Conservation (phyloP, 2,329 filamentous ascomycete species). For the Trichoderma endophyticum region DNA sequence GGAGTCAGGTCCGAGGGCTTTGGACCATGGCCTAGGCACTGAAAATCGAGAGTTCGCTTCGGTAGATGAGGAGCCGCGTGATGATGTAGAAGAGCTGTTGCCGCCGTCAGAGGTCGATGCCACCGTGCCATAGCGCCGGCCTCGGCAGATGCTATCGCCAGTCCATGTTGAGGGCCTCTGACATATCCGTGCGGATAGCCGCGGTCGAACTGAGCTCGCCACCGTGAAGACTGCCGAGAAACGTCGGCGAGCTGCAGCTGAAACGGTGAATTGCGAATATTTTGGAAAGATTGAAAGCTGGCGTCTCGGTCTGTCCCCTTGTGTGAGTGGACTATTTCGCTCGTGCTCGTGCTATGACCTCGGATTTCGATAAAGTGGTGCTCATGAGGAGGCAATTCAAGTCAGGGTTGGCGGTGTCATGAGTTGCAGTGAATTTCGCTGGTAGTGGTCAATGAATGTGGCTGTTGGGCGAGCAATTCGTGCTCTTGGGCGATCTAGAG, state of each 20-base stretch:
- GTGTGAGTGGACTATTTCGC: background rate
- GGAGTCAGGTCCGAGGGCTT: conserved; percentile 21
- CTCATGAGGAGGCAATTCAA: background rate
- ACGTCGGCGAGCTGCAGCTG: background rate
- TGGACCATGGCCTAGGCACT: conserved; percentile 25
- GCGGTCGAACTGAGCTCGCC: conserved; percentile 39
- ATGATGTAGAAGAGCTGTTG: conserved; percentile 25
- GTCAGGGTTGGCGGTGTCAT: background rate
- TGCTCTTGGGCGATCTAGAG: background rate
- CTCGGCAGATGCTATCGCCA: conserved; percentile 36
- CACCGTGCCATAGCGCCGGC: conserved; percentile 37
- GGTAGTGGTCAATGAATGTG: background rate
- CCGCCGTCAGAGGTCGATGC: conserved; percentile 15
- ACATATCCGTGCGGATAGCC: conserved; percentile 44
- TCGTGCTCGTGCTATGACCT: background rate
- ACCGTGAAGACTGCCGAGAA: conserved; percentile 29
- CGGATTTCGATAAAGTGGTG: background rate
- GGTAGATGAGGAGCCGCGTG: conserved; percentile 22
- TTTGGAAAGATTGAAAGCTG: background rate
- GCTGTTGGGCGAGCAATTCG: background rate
- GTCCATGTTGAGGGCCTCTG: conserved; percentile 37
- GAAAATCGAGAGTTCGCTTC: conserved; percentile 19
- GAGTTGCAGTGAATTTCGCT: background rate
- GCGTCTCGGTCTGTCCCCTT: background rate
- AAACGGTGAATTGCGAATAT: background rate